Evolutionary conservation across 768 basidiomycete species (phyloP).

Genomic region (Kwoniella bestiolae): DNA sequence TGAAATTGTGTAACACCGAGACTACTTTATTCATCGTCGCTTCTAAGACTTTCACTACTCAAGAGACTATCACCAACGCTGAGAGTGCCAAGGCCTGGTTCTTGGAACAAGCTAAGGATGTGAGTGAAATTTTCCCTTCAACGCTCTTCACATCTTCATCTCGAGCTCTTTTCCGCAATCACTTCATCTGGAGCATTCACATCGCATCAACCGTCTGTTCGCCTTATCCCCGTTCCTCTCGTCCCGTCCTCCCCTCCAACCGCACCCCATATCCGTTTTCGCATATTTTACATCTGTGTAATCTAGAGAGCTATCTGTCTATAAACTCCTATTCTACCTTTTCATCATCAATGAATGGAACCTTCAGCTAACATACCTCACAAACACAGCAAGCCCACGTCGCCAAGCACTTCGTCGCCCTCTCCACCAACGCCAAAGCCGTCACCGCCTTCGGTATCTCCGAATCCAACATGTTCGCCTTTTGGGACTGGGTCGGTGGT

Average conservation of each 20-base stretch:
- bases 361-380: no score
- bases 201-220: no score
- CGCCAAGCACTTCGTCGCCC: constrained; percentile 97
- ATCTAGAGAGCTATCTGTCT: no score
- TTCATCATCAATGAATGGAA: no score
- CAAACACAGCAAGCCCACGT: constrained; percentile 77
- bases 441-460: constrained; percentile 93
- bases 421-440: constrained; percentile 92
- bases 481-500: constrained; percentile 99
- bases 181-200: no score
- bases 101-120: constrained; percentile 76
- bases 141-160: constrained; percentile 24
- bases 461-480: constrained; percentile 94
- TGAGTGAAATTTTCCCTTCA: constrained; percentile 40
- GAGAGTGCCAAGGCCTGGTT: constrained; percentile 94
- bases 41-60: constrained; percentile 99
- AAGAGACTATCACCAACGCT: constrained; percentile 99
- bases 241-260: no score
- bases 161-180: constrained; percentile 91
- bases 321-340: no score
- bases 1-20: constrained; percentile 80
- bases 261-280: no score
- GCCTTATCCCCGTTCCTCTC: no score
- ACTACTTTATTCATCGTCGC: constrained; percentile 96
- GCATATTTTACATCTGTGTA: no score